Percentiles rank a stretch among this genome's conserved stretches.
These are phyloP conservation scores for Aspergillus proliferans DNA, from an alignment of 2,329 filamentous ascomycete species.

Conservation along the genomic window DNA sequence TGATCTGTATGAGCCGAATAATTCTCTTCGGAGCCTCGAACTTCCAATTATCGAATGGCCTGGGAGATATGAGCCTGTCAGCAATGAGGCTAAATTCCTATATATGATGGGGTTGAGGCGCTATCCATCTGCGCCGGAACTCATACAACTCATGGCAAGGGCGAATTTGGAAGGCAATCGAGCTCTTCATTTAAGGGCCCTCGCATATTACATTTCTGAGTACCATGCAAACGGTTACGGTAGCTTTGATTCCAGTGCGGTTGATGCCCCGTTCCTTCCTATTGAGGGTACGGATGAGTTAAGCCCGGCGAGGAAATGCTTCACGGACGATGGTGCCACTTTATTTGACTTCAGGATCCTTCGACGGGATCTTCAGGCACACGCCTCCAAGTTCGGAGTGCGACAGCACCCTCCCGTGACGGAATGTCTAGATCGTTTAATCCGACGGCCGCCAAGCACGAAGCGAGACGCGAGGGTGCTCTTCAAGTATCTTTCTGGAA, in stretches of 20 bases:
- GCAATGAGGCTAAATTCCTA: conserved; percentile 70
- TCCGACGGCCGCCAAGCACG: conserved; percentile 64
- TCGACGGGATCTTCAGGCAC: conserved; percentile 65
- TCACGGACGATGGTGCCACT: conserved; percentile 68
- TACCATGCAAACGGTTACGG: conserved; percentile 72
- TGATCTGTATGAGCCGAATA: conserved; percentile 75
- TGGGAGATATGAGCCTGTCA: conserved; percentile 59
- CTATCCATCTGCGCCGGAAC: conserved; percentile 64
- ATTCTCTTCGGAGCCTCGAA: conserved; percentile 60
- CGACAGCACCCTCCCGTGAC: conserved; percentile 71
- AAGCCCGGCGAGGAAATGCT: conserved; percentile 70
- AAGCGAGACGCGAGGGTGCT: conserved; percentile 60
- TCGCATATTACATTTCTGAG: conserved; percentile 77
- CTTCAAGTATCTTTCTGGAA: conserved; percentile 77
- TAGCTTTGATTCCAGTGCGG: conserved; percentile 53
- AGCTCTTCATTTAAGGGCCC: conserved; percentile 58
- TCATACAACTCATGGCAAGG: conserved; percentile 71
- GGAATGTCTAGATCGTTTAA: conserved; percentile 67
- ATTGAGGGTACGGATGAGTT: conserved; percentile 60
- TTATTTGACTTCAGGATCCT: conserved; percentile 78
- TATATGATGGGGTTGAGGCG: conserved; percentile 64
- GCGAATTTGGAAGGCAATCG: conserved; percentile 47
- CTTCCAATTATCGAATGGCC: conserved; percentile 81
- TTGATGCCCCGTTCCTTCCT: conserved; percentile 61
- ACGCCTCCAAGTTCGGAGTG: conserved; percentile 83